Evolutionary conservation across 257 asterid species (phyloP).

Genomic region (Coffea eugenioides): DNA sequence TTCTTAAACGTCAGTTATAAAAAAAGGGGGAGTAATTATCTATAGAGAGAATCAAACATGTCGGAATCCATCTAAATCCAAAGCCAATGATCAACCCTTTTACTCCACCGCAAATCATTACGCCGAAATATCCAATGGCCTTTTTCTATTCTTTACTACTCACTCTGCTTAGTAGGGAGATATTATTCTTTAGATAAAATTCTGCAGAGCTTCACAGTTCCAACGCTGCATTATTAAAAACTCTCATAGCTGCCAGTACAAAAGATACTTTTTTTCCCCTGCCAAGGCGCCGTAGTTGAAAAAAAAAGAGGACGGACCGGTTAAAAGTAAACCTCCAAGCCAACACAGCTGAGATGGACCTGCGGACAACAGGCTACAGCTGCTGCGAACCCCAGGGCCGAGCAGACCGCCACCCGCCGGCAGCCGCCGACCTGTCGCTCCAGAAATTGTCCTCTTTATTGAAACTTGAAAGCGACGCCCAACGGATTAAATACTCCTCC

Average conservation of each 20-base stretch:
- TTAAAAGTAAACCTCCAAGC: background rate
- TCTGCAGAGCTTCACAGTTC: background rate
- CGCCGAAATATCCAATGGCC: conserved; percentile 35
- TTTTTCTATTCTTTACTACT: background rate
- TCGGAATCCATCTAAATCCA: conserved; percentile 7
- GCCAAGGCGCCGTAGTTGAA: background rate
- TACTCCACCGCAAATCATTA: background rate
- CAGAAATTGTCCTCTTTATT: conserved; percentile 16
- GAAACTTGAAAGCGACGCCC: conserved; percentile 49
- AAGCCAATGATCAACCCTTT: conserved; percentile 21
- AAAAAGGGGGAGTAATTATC: background rate
- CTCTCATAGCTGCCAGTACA: background rate
- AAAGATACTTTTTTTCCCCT: background rate
- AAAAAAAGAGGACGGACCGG: background rate
- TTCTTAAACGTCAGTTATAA: no score
- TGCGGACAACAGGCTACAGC: conserved; percentile 18
- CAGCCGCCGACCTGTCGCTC: conserved; percentile 67
- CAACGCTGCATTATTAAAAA: background rate
- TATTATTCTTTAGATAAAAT: conserved; percentile 1
- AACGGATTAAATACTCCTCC: conserved; percentile 14
- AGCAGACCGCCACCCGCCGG: conserved; percentile 43
- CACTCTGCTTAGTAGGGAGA: background rate
- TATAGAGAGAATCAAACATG: conserved; percentile 9
- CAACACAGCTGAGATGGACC: conserved; percentile 2
- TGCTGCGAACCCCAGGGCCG: conserved; percentile 29